A percentile compares a stretch with the other conserved stretches of the same genome.
Evolutionary conservation across 1,139 yeast genomes (phyloP).

Genomic region (Sporopachydermia cereana): DNA sequence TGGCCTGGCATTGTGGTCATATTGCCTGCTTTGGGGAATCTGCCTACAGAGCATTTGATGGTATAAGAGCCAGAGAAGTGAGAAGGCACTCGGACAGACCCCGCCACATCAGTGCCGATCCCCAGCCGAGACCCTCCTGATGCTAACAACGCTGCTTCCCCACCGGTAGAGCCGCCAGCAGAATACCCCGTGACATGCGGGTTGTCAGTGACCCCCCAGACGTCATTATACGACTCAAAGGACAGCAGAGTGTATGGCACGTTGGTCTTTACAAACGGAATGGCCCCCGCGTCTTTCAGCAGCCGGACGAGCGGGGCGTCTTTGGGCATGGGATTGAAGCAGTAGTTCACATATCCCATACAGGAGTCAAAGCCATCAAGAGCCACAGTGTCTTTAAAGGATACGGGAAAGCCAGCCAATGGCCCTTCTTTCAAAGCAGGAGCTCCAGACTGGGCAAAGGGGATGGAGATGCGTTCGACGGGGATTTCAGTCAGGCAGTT

Average conservation of each 20-base stretch:
- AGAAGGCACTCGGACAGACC: conserved; percentile 41
- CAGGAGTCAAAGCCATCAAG: conserved; percentile 41
- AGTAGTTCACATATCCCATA: conserved; percentile 36
- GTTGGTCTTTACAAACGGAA: conserved; percentile 37
- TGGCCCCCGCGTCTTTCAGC: conserved; percentile 33
- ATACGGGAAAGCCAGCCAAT: conserved; percentile 58
- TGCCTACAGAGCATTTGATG: conserved; percentile 35
- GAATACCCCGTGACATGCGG: conserved; percentile 29
- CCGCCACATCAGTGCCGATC: conserved; percentile 48
- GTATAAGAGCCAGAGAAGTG: conserved; percentile 38
- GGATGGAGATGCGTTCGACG: not conserved
- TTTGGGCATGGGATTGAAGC: conserved; percentile 22
- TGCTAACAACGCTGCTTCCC: conserved; percentile 38
- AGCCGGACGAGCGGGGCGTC: conserved; percentile 27
- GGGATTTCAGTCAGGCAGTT: conserved; percentile 27
- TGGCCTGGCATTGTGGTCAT: conserved; percentile 49
- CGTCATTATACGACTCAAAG: conserved; percentile 32
- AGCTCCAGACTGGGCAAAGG: not conserved
- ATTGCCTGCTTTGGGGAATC: conserved; percentile 36
- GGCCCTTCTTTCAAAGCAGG: conserved; percentile 30
- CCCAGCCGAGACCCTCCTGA: conserved; percentile 37
- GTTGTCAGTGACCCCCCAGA: conserved; percentile 34
- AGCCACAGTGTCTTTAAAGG: conserved; percentile 40
- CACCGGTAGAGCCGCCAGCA: conserved; percentile 41
- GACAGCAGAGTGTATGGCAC: conserved; percentile 37